Evolutionary conservation across 768 basidiomycete genomes (phyloP), one percentile per base, ranked within the genome.

Genomic region (Lentinula aciculospora): DNA sequence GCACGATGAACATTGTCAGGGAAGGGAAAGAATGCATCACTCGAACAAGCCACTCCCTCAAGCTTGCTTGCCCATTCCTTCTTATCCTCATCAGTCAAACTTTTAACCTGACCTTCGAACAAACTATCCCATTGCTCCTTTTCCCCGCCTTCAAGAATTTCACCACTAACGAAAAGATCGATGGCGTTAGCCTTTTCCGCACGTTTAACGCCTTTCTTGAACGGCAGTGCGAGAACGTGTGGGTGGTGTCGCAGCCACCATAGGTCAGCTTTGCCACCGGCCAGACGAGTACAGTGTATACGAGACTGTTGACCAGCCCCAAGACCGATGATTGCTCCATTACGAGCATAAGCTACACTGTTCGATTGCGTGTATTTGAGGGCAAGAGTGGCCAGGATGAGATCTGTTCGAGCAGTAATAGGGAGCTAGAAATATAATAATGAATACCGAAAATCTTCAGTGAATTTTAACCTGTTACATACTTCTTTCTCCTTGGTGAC

Each of bases 1-100:
- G 93, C 92, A 45, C 97, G 81, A 69, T 98, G 91, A 32, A 99
- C 96, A 65, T 98, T 99, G 68, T 99, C 97, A 12, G 96, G 83
- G 84, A 98, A 98, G 17, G 97, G 97, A 94, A 98, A 98, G 82
- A 99, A 99, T 51, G 96, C 97, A 63, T 99, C 97, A 60, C 92
- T 94, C 31, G 92, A 91, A 73, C 97, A 96, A 5, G 90, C 85
- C 51, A 98, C 96, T 21, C 84, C 90, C 59, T 88, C 86, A 57
- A 98, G 75, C 74, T 87, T 75, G 46, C 64, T 71, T 51, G 83
- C 83, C 83, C 94, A 95, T 53, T 82, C 81, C 66, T 77, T 82
- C 69, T 82, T 86, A 73, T 97, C 94, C 60, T 78, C 77, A 15
- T 75, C 79, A 15, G 73, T 82, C 61, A 99, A 74, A 17, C 86